Evolutionary conservation across 2,329 filamentous ascomycete species (phyloP), one percentile per base, ranked within the genome.

Genomic region (Xylariaceae sp.): DNA sequence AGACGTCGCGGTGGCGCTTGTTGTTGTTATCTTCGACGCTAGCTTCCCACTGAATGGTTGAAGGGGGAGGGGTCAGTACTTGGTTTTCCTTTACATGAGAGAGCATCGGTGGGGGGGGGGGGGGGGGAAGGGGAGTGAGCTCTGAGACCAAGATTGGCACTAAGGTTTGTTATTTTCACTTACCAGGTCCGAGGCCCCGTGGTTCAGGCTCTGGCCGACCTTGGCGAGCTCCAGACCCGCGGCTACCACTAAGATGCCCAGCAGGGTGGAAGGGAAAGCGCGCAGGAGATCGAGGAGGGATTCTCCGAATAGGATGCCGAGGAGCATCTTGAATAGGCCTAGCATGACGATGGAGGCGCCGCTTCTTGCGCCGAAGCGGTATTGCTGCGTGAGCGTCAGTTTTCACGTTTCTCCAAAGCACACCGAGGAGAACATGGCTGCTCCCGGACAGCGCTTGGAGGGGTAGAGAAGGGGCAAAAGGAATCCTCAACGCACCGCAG

Each of bases 181-280:
- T n/a, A n/a, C n/a, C n/a, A 83, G 55, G 57, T 81, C 78, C 16
- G 71, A 60, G 3, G 77, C 79, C 2, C 77, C 79, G n/a, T 86
- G 79, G 56, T 95, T 94, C 29, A 96, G 68, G 44, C 81, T 87
- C 60, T 90, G 84, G 0, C 88, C 90, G 0, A 93, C 90, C 57
- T 87, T 87, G 17, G 87, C 85, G 12, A 97, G 71, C 64, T 97
- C 91, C 34, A 96, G 68, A 0, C 91, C 93, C 0, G 91, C 87
- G 0, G 89, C 90, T 19, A 96, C 73, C 2, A 97, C 89, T 78
- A 96, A 89, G 41, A 97, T 75, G 0, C 89, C 89, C 1, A 97
- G 72, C 0, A 96, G 65, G 3, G 80, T 78, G 46, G 77, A 81
- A 0, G 93, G 91, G 55, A 95, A 96, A 1, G 71, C 69, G 4